phyloP scores from a whole-genome alignment of 768 basidiomycete genomes.

The Sporobolomyces phaffii region DNA sequence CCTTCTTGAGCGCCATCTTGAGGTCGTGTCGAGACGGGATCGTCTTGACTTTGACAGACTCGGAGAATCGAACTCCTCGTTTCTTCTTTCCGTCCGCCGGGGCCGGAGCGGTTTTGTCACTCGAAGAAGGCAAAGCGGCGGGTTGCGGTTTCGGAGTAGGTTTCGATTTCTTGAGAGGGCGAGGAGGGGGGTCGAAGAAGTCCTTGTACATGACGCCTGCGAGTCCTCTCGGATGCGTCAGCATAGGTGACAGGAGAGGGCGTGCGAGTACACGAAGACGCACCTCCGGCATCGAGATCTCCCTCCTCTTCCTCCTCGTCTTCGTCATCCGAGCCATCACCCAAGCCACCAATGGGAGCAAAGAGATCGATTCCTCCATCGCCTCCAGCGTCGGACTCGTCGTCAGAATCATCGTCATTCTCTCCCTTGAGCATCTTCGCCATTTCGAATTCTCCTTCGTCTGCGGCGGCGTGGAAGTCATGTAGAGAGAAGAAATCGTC shows the following conservation, averaged over 20 bases:
- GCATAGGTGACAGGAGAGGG: too few species aligned
- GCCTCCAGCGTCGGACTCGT: slow-evolving; percentile 51
- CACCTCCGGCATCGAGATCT: slow-evolving; percentile 48
- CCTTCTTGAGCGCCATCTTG: slow-evolving; percentile 29
- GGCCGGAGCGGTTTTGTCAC: not conserved
- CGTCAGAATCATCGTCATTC: slow-evolving; percentile 55
- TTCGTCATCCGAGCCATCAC: slow-evolving; percentile 45
- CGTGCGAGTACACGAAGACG: too few species aligned
- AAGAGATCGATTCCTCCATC: slow-evolving; percentile 58
- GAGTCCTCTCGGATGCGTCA: too few species aligned
- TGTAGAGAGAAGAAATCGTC: slow-evolving; percentile 86
- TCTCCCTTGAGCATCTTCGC: slow-evolving; percentile 57
- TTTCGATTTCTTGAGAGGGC: not conserved
- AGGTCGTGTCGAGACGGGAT: slow-evolving; percentile 57
- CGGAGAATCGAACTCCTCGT: slow-evolving; percentile 65
- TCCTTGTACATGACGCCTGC: slow-evolving; percentile 58
- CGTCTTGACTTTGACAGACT: slow-evolving; percentile 71
- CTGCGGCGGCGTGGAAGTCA: slow-evolving; percentile 78
- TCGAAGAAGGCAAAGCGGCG: not conserved
- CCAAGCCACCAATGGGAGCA: slow-evolving; percentile 51
- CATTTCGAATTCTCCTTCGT: slow-evolving; percentile 58
- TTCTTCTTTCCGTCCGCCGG: slow-evolving; percentile 30
- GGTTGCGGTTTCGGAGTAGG: not conserved
- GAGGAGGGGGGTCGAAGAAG: slow-evolving; percentile 66
- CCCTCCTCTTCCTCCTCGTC: slow-evolving; percentile 52